Evolutionary conservation across 129 eudicot genomes (phyloP), one percentile per base, ranked within the genome.

Genomic region (Cynara cardunculus): DNA sequence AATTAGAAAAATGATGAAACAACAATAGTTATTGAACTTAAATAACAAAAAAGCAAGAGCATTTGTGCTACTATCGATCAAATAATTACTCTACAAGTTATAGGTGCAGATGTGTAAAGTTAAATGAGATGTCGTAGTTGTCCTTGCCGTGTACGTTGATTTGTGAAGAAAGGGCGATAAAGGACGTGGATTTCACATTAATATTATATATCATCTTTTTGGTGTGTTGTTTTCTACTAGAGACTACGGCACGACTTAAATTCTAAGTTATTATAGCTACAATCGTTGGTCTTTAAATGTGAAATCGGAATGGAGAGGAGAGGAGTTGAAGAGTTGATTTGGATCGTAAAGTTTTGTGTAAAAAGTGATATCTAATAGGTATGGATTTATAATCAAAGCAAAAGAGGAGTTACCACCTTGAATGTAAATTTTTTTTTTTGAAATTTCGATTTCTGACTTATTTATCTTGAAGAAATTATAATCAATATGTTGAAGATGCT

Each of bases 111-210:
- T 56, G 65, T 56, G 24, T 56, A 56, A 56, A 56, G 65, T 19
- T 56, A n/a, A 3, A 56, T 56, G 9, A 56, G 75, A 34, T 35
- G 65, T 59, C 56, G 30, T 39, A 34, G 65, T 53, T 75, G 72
- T 35, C 49, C 80, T 75, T 31, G 85, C 85, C 85, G 76, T 68
- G 81, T 70, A 76, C 85, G 34, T 72, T 35, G 73, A 53, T 49
- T 53, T 34, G 26, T 76, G 67, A 75, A 76, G 24, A 64, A 64
- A 64, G 22, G 28, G 73, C 56, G 72, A 75, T 27, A 16, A 28
- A 76, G 27, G 81, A 77, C 81, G 80, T 76, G 81, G 81, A 82
- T 76, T 73, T 69, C 81, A 76, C 77, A 34, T 22, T 69, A 69
- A 39, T 39, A 56, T 25, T 25, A 24, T 22, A 2, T n/a, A n/a